Percentiles rank a stretch among this genome's conserved stretches.
These are phyloP conservation scores for Malassezia yamatoensis DNA, from an alignment of 1,284 basidiomycete genomes.

Conservation along the genomic window DNA sequence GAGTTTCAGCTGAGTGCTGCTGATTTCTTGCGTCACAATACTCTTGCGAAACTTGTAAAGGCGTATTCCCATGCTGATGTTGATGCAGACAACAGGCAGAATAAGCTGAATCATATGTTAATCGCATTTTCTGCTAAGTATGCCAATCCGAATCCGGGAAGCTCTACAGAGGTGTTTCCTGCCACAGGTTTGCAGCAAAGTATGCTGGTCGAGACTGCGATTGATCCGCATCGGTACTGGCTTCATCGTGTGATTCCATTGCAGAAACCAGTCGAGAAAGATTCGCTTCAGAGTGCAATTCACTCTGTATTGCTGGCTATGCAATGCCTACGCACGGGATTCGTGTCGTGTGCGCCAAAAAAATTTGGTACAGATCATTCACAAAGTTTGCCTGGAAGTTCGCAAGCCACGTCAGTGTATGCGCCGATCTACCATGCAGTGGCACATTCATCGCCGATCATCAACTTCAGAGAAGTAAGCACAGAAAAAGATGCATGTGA, in stretches of 20 bases:
- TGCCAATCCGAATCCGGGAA: conserved; percentile 3
- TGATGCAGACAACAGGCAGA: not conserved
- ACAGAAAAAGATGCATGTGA: not conserved
- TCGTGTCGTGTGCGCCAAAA: conserved; percentile 18
- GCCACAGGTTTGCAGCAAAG: conserved; percentile 35
- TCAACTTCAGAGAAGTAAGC: not conserved
- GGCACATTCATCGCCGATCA: not conserved
- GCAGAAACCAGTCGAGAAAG: not conserved
- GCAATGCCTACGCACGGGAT: conserved; percentile 34
- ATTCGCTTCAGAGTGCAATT: conserved; percentile 19
- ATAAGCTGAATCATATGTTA: not conserved
- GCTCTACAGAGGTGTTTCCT: conserved; percentile 16
- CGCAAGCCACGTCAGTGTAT: conserved; percentile 1
- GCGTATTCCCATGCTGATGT: conserved; percentile 16
- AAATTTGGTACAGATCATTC: not conserved
- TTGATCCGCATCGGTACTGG: conserved; percentile 32
- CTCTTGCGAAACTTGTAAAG: conserved; percentile 24
- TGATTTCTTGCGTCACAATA: conserved; percentile 37
- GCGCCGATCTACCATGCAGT: conserved; percentile 7
- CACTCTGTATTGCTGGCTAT: conserved; percentile 16
- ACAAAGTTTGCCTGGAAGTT: not conserved
- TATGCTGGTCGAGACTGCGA: conserved; percentile 39
- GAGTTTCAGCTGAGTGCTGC: conserved; percentile 36
- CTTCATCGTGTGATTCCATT: conserved; percentile 23
- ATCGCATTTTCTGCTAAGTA: conserved; percentile 1